Evolutionary conservation across 2,329 filamentous ascomycete genomes (phyloP), one percentile per base, ranked within the genome.

Genomic region (Curvularia hawaiiensis): DNA sequence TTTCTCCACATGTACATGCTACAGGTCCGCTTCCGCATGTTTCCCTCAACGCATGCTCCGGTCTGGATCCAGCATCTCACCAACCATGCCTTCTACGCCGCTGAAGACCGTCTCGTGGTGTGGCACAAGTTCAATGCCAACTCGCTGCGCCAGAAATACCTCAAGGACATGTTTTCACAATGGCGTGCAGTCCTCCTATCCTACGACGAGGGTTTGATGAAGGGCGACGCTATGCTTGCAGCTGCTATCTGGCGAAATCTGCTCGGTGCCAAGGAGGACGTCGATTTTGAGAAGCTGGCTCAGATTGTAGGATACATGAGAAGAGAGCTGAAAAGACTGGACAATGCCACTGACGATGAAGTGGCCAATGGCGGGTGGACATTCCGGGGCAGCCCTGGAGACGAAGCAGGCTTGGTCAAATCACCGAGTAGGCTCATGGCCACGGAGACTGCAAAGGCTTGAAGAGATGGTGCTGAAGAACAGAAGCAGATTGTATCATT

Each of bases 1-100:
- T 96, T 97, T 83, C 84, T 99, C 57, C 94, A 99, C 81, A 90
- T 99, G 84, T 98, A 97, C 82, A 85, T 97, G 57, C 79, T 98
- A 58, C 90, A 91, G 54, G 90, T 91, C 46, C 90, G 93, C 55
- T 81, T 97, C 67, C 90, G 95, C 63, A 88, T 88, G 76, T 86
- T 97, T 67, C 88, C 91, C 22, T 80, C 83, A 52, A 84, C 88
- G 22, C 82, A 85, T 65, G 88, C 90, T 65, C 84, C 86, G 59
- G 84, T 86, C 56, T 97, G 92, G 88, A 91, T 96, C 76, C 90
- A 92, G 71, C 91, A 97, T 79, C 84, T 99, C 62, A 86, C 95
- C 46, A 93, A 99, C 79, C 92, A 98, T 77, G 97, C 96, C 83
- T 98, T 94, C 82, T 91, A 91, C 80, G 88, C 90, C 69, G 90